Conservation (phyloP, 2,329 filamentous ascomycete genomes). For the Fusarium napiforme region DNA sequence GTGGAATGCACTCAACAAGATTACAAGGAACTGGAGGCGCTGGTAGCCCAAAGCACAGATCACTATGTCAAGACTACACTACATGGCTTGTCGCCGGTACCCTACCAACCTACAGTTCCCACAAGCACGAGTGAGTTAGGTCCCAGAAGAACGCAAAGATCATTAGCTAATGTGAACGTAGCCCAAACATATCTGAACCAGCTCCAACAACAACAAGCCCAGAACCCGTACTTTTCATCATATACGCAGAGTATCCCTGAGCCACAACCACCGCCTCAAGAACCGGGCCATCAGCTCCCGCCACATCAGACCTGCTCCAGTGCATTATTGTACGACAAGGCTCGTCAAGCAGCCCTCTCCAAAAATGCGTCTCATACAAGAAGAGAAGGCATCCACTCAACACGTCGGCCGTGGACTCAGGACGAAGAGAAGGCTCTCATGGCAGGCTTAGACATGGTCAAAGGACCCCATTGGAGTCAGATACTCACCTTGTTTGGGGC, state of each 20-base stretch:
- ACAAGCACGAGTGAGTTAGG: slow-evolving; percentile 51
- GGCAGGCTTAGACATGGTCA: slow-evolving; percentile 87
- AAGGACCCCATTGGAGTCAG: slow-evolving; percentile 93
- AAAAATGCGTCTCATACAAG: slow-evolving; percentile 66
- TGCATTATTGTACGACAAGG: slow-evolving; percentile 66
- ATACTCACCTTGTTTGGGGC: slow-evolving; percentile 86
- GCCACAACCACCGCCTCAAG: slow-evolving; percentile 45
- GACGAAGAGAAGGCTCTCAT: slow-evolving; percentile 92
- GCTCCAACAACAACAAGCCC: slow-evolving; percentile 52
- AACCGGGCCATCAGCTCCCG: slow-evolving; percentile 56
- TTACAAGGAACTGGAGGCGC: slow-evolving; percentile 56
- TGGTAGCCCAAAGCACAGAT: slow-evolving; percentile 57
- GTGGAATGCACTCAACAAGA: slow-evolving; percentile 50
- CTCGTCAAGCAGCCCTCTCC: slow-evolving; percentile 67
- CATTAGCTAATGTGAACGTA: slow-evolving; percentile 47
- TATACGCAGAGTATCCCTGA: slow-evolving; percentile 53
- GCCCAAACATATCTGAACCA: slow-evolving; percentile 53
- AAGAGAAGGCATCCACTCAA: slow-evolving; percentile 68
- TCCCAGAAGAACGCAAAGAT: not conserved
- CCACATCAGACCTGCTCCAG: slow-evolving; percentile 68
- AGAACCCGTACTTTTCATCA: slow-evolving; percentile 49
- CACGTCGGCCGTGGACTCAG: slow-evolving; percentile 84
- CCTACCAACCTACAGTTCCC: slow-evolving; percentile 56
- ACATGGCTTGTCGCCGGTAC: slow-evolving; percentile 55
- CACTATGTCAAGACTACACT: slow-evolving; percentile 59